Evolutionary conservation across 1,139 yeast species (phyloP), one percentile per base, ranked within the genome.

Genomic region (Suhomyces panamericanus): DNA sequence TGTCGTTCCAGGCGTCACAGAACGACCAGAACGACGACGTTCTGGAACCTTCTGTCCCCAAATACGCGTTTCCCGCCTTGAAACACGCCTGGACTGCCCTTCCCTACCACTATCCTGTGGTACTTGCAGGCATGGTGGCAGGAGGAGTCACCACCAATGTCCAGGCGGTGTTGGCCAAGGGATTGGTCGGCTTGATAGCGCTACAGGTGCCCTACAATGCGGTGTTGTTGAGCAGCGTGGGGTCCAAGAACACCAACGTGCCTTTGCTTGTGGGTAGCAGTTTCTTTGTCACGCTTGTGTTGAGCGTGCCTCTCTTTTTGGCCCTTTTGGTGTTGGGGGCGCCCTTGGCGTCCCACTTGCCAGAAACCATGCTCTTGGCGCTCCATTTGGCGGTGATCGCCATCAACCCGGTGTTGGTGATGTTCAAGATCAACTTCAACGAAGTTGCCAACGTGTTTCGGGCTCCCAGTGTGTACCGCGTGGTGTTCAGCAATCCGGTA

Each of bases 301-400:
- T 81, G 38, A 67, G 87, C 2, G 47, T 78, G 2, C 83, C 85
- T 3, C 62, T 85, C 1, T 79, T 78, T 55, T 54, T 73, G 1
- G 59, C 78, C 1, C 61, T 85, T 42, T 68, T 90, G 3, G 58
- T 90, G n/a, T 81, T 88, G 58, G 99, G 99, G 6, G 96, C 97
- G 0, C 97, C 98, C 17, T 70, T 87, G 35, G 70, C 81, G 2
- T 69, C 79, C 1, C 73, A 75, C 39, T 56, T 78, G 20, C 51
- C 55, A n/a, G 85, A 83, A 56, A 88, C 96, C 0, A 73, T 77
- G 50, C 62, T 85, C 8, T 67, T 88, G 42, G 74, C 96, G 0
- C 66, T 76, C 15, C 96, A 89, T 60, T 65, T 87, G 29, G 73
- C 93, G 7, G 58, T 82, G 30, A 62, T 90, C 41, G 68, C 83